phyloP scores from a whole-genome alignment of 2,329 filamentous ascomycete genomes.

The Cladophialophora psammophila region DNA sequence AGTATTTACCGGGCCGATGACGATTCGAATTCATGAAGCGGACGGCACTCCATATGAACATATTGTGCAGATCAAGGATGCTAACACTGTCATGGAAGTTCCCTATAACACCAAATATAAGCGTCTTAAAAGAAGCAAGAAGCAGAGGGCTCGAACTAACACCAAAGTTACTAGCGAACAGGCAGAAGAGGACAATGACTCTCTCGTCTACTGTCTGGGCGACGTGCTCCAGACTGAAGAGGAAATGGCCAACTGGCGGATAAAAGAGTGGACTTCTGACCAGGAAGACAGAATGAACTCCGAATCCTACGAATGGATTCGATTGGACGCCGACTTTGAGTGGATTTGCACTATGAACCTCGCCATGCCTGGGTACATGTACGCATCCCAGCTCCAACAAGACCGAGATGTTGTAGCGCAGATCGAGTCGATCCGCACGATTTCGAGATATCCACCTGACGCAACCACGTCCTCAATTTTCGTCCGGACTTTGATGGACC shows the following conservation, averaged over 20 bases:
- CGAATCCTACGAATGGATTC: slow-evolving; percentile 98
- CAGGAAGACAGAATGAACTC: slow-evolving; percentile 91
- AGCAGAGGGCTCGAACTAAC: slow-evolving; percentile 78
- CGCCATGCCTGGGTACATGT: slow-evolving; percentile 95
- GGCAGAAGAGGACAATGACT: slow-evolving; percentile 75
- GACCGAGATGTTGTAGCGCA: slow-evolving; percentile 95
- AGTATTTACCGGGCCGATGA: slow-evolving; percentile 96
- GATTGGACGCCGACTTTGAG: slow-evolving; percentile 97
- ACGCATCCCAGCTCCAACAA: slow-evolving; percentile 94
- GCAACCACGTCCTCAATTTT: slow-evolving; percentile 88
- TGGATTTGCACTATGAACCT: slow-evolving; percentile 86
- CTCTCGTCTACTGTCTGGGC: slow-evolving; percentile 87
- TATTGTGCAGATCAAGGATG: slow-evolving; percentile 92
- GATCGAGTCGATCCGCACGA: slow-evolving; percentile 75
- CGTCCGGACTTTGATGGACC: slow-evolving; percentile 86
- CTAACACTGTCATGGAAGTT: slow-evolving; percentile 85
- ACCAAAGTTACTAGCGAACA: slow-evolving; percentile 65
- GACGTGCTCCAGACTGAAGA: slow-evolving; percentile 85
- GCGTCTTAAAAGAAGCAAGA: slow-evolving; percentile 84
- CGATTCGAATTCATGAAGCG: slow-evolving; percentile 95
- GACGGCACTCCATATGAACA: slow-evolving; percentile 98
- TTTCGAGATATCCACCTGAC: slow-evolving; percentile 72
- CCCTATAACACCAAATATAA: slow-evolving; percentile 99
- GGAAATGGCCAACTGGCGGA: slow-evolving; percentile 81
- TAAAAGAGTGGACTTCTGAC: slow-evolving; percentile 88